Evolutionary conservation across 2,329 filamentous ascomycete genomes (phyloP).

Genomic region (Hypoxylon sp.): DNA sequence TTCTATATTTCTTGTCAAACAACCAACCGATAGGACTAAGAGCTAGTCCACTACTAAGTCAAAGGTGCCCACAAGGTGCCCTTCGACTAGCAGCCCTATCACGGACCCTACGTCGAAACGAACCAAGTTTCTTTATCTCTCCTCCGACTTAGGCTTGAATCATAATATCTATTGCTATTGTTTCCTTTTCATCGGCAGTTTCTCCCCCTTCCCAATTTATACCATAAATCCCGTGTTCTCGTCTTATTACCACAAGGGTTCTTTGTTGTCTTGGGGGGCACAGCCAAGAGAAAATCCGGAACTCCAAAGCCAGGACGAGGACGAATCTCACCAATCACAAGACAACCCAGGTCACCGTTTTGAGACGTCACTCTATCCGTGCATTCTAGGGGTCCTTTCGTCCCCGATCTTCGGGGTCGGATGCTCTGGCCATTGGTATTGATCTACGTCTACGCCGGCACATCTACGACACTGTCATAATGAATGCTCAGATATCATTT

Average conservation of each 20-base stretch:
- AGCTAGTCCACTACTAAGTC: slow-evolving; percentile 25
- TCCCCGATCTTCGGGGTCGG: slow-evolving; percentile 41
- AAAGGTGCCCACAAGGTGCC: slow-evolving; percentile 35
- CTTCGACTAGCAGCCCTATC: slow-evolving; percentile 38
- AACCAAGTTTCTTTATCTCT: slow-evolving; percentile 38
- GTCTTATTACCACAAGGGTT: slow-evolving; percentile 10
- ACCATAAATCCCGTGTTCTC: slow-evolving; percentile 10
- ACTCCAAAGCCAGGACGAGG: slow-evolving; percentile 9
- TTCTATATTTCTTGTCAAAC: slow-evolving; percentile 21
- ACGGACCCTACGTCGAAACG: slow-evolving; percentile 23
- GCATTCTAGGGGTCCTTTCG: slow-evolving; percentile 38
- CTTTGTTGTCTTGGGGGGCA: slow-evolving; percentile 20
- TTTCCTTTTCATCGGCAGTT: not conserved
- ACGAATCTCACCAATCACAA: slow-evolving; percentile 38
- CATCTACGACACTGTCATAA: slow-evolving; percentile 39
- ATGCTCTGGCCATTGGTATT: slow-evolving; percentile 32
- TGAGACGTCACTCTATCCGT: slow-evolving; percentile 37
- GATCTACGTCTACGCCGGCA: slow-evolving; percentile 35
- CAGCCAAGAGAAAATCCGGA: slow-evolving; percentile 20
- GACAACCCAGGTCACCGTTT: slow-evolving; percentile 32
- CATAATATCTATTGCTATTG: slow-evolving; percentile 26
- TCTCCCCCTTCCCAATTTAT: not conserved
- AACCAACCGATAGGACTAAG: slow-evolving; percentile 14
- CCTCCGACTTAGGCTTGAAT: slow-evolving; percentile 21
- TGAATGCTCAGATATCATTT: slow-evolving; percentile 50